Conservation (phyloP, 768 basidiomycete genomes). For the Lentinula lateritia region DNA sequence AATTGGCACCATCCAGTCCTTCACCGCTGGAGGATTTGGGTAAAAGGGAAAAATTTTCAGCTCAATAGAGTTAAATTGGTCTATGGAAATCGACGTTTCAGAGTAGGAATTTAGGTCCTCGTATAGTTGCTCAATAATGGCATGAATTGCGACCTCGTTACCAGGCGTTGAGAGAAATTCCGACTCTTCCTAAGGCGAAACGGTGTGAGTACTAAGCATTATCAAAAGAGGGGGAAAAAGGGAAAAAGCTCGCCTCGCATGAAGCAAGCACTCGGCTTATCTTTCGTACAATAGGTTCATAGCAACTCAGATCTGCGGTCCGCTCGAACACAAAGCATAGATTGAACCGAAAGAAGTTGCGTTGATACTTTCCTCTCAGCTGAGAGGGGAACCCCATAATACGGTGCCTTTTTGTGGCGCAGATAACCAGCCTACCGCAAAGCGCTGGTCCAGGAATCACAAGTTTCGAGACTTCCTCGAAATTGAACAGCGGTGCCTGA, state of each 20-base stretch:
- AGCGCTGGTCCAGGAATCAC: constrained; percentile 85
- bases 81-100: constrained; percentile 88
- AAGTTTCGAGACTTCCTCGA: constrained; percentile 89
- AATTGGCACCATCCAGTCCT: constrained; percentile 95
- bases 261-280: constrained; percentile 82
- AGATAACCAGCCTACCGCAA: constrained; percentile 85
- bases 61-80: constrained; percentile 91
- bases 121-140: constrained; percentile 92
- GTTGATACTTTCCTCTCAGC: constrained; percentile 67
- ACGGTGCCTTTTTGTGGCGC: constrained; percentile 74
- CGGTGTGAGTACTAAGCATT: constrained; percentile 2
- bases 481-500: constrained; percentile 62
- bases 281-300: constrained; percentile 94
- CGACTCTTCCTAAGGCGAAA: constrained; percentile 68
- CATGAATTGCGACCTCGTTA: constrained; percentile 62
- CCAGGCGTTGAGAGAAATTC: constrained; percentile 74
- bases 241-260: constrained; percentile 69
- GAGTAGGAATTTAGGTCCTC: constrained; percentile 97
- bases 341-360: constrained; percentile 91
- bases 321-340: constrained; percentile 95
- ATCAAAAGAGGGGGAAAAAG: not conserved
- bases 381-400: constrained; percentile 91
- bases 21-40: constrained; percentile 84
- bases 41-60: constrained; percentile 96
- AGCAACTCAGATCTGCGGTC: constrained; percentile 87